Evolutionary conservation across 2,329 filamentous ascomycete species (phyloP), one percentile per base, ranked within the genome.

Genomic region (Epichloe gansuensis): DNA sequence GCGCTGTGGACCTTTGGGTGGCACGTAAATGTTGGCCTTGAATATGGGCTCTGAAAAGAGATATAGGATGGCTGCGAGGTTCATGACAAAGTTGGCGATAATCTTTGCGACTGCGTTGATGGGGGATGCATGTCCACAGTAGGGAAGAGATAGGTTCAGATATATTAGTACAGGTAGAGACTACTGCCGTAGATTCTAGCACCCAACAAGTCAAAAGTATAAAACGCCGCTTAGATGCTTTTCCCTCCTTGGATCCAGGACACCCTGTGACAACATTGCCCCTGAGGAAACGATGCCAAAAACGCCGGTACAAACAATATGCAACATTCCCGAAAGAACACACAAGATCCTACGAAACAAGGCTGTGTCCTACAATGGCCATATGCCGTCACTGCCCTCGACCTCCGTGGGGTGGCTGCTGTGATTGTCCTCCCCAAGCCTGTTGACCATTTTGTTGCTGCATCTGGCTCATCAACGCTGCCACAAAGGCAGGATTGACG

Each of bases 401-500:
- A 9, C 60, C 59, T 15, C 58, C 57, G 35, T 58, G 57, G 13
- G 62, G 66, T 17, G 63, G 63, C 23, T 47, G 49, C n/a, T 47
- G 50, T 11, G 42, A 65, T 42, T 62, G 64, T 5, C 54, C 57
- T 13, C 59, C 57, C 59, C 62, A 65, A 35, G 56, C 58, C 25
- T 61, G 59, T 54, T 49, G 47, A 1, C 62, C 61, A 23, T 61
- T 61, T 45, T 67, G 63, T 47, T 61, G 60, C 56, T 71, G 69
- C 62, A 71, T 69, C 53, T 74, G 72, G 40, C 62, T 68, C 64
- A 75, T 71, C 38, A 75, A 55, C 4, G 71, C 73, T 41, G 75
- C 72, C 53, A 82, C 71, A 60, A 83, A 76, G 1, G 75, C 72
- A 3, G 80, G 80, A 56, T 81, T 82, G 54, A 81, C 72, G 57